Conservation (phyloP, 352 stramenopile genomes). For the Phytophthora chlamydospora region DNA sequence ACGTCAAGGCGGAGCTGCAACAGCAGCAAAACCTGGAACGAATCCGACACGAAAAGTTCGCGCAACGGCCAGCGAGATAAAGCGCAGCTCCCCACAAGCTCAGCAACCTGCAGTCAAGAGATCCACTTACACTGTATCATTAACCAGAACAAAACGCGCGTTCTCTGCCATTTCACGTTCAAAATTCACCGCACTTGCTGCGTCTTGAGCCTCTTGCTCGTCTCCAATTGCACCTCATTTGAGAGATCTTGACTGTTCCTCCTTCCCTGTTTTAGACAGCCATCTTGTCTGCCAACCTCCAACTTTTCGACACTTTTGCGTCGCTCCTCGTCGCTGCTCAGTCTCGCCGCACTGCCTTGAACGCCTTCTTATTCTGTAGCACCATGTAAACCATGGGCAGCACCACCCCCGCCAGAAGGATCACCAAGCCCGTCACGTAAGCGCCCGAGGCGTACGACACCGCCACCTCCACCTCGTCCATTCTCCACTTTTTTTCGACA, state of each 20-base stretch:
- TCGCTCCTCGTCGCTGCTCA: slow-evolving; percentile 20
- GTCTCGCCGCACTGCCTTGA: slow-evolving; percentile 80
- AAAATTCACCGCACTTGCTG: slow-evolving; percentile 8
- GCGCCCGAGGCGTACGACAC: slow-evolving; percentile 77
- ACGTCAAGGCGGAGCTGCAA: slow-evolving; percentile 95
- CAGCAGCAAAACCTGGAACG: slow-evolving; percentile 94
- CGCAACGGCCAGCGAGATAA: slow-evolving; percentile 45
- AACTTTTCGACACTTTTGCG: neutral
- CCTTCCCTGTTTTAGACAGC: slow-evolving; percentile 1
- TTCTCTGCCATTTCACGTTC: slow-evolving; percentile 11
- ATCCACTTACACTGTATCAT: slow-evolving; percentile 20
- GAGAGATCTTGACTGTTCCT: neutral
- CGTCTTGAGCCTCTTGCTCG: neutral
- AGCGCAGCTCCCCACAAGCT: slow-evolving; percentile 3
- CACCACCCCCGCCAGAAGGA: slow-evolving; percentile 73
- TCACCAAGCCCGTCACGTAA: slow-evolving; percentile 70
- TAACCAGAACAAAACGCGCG: slow-evolving; percentile 15
- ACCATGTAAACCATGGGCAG: slow-evolving; percentile 88
- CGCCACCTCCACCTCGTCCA: slow-evolving; percentile 33
- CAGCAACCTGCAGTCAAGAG: neutral
- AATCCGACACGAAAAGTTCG: slow-evolving; percentile 86
- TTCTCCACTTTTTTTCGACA: slow-evolving; percentile 5
- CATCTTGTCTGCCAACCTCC: slow-evolving; percentile 11
- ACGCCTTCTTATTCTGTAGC: slow-evolving; percentile 88
- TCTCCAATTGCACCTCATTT: slow-evolving; percentile 6